Evolutionary conservation across 306 rosid species (phyloP), one percentile per base, ranked within the genome.

Genomic region (Cicer cuneatum): DNA sequence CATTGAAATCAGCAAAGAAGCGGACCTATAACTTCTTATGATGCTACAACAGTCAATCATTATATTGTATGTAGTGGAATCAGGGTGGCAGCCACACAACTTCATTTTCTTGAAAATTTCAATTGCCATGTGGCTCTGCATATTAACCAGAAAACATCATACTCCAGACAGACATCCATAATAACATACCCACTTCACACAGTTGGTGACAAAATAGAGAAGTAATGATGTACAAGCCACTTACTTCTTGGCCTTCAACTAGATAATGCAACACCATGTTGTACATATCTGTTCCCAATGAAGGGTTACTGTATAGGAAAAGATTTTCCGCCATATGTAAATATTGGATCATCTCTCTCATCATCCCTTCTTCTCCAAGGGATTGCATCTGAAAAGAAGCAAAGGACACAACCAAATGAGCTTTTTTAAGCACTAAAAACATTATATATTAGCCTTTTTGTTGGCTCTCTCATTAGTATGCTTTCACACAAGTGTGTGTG

Each of bases 291-390:
- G 80, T 81, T 82, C 88, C 86, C 76, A 82, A 65, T 75, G 78
- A 47, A 74, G 84, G 81, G 64, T 78, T 68, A 49, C 77, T 82
- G 69, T 70, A 82, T 70, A 80, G 61, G 78, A 89, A 91, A 71
- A 85, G 86, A 78, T 80, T 87, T 78, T 93, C 96, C 9, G 98
- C 97, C 77, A 80, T 80, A 7, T 79, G 76, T 69, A 93, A 88
- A 82, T 89, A 89, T 47, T 85, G 86, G 75, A 91, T 75, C 82
- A 90, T 64, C 79, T 80, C 89, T 79, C 59, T 75, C 73, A 76
- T 84, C 97, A 93, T 93, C 69, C 89, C 87, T 81, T 91, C 97
- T 69, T 85, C 84, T 76, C 98, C 98, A 54, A 93, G 85, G 83
- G 92, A 93, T 65, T 74, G 89, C 84, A 93, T 72, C 98, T 89